phyloP scores from a whole-genome alignment of 257 asterid genomes.

The Pogostemon cablin region DNA sequence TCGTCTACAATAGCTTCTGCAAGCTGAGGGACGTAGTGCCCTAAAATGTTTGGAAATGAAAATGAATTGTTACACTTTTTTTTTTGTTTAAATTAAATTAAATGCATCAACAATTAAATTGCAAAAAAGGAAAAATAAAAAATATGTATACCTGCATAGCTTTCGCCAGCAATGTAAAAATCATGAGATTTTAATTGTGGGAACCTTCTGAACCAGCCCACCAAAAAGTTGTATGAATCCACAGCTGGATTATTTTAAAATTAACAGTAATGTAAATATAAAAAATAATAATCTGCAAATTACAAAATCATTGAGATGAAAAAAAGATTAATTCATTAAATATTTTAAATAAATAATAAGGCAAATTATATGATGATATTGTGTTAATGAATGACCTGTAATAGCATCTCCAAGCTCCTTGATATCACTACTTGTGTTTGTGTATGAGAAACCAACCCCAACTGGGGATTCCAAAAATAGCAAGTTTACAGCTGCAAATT shows the following conservation, averaged over 20 bases:
- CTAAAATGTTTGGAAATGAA: conserved; percentile 32
- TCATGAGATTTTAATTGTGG: conserved; percentile 81
- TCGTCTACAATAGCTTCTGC: conserved; percentile 61
- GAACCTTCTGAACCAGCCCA: conserved; percentile 78
- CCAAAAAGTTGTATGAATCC: conserved; percentile 73
- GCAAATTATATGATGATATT: not conserved
- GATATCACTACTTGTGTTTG: conserved; percentile 72
- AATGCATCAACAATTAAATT: not conserved
- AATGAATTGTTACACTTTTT: not conserved
- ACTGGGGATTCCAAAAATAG: conserved; percentile 82
- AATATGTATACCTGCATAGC: conserved; percentile 64
- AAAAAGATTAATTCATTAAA: too few species aligned
- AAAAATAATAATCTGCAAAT: too few species aligned
- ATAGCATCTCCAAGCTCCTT: conserved; percentile 60
- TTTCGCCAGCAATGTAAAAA: conserved; percentile 87
- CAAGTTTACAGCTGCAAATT: conserved; percentile 64
- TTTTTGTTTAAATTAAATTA: too few species aligned
- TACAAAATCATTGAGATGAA: too few species aligned
- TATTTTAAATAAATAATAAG: not conserved
- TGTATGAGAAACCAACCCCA: conserved; percentile 94
- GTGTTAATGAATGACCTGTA: conserved; percentile 49
- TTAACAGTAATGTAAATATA: not conserved
- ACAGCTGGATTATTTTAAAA: conserved; percentile 44
- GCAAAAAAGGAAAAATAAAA: not conserved
- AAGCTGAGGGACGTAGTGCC: conserved; percentile 87